A percentile compares a stretch with the other conserved stretches of the same genome.
phyloP scores from a whole-genome alignment of 1,284 basidiomycete genomes.

The Termitomyces sp. region DNA sequence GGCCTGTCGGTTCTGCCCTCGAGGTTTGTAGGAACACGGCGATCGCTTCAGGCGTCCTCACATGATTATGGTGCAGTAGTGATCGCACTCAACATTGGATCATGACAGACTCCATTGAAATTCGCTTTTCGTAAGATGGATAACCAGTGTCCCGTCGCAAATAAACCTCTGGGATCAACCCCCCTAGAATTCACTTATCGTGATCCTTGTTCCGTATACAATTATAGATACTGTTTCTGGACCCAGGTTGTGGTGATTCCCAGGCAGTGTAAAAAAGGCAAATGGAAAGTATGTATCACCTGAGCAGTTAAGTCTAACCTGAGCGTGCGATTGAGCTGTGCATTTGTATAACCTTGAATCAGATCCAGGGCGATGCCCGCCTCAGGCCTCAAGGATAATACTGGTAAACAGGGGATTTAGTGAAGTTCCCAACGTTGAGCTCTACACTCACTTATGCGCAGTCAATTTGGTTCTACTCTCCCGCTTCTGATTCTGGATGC shows the following conservation, averaged over 20 bases:
- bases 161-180: no score
- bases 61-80: conserved; percentile 2
- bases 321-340: background rate
- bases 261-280: no score
- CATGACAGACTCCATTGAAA: no score
- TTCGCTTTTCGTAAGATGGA: no score
- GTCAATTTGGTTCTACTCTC: conserved; percentile 23
- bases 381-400: background rate
- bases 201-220: no score
- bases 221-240: no score
- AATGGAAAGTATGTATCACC: background rate
- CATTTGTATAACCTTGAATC: background rate
- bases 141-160: no score
- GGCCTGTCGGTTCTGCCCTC: conserved; percentile 2
- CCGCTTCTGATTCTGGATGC: conserved; percentile 27
- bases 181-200: no score
- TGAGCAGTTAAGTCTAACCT: background rate
- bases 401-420: background rate
- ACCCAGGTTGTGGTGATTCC: no score
- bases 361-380: no score
- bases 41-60: conserved; percentile 3
- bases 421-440: background rate
- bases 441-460: background rate
- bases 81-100: no score
- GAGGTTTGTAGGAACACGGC: conserved; percentile 2